Evolutionary conservation across 202 grass and related monocot genomes (phyloP).

Genomic region (Musa balbisiana): DNA sequence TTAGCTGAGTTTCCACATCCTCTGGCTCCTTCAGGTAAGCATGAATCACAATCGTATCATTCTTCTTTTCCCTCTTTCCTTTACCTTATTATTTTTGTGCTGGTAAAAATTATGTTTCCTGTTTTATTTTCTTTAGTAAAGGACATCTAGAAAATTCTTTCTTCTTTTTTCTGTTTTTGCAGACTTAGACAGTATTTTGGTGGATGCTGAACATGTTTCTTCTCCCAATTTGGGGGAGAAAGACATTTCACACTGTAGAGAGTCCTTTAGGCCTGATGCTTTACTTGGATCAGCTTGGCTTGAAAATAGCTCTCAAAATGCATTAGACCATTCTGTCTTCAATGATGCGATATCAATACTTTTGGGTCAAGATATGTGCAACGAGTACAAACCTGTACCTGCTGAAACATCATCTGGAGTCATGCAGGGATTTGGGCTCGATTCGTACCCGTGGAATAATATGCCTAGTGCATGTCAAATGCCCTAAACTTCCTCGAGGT

Average conservation of each 20-base stretch:
- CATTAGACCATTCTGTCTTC: slow-evolving; percentile 39
- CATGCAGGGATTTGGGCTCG: slow-evolving; percentile 20
- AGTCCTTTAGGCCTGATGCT: slow-evolving; percentile 53
- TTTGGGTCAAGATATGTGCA: slow-evolving; percentile 45
- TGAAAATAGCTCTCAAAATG: slow-evolving; percentile 33
- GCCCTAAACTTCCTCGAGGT: slow-evolving; percentile 44
- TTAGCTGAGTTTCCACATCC: slow-evolving; percentile 53
- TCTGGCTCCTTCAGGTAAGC: slow-evolving; percentile 50
- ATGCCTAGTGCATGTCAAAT: slow-evolving; percentile 59
- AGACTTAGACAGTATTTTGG: slow-evolving; percentile 39
- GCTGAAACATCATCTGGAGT: slow-evolving; percentile 16
- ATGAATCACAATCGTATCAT: not conserved
- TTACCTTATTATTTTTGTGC: too few species aligned
- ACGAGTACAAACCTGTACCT: slow-evolving; percentile 31
- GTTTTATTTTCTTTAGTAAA: not conserved
- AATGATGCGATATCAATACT: slow-evolving; percentile 58
- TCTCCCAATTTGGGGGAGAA: slow-evolving; percentile 25
- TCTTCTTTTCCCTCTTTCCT: not conserved
- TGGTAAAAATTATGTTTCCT: not conserved
- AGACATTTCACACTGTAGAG: slow-evolving; percentile 37
- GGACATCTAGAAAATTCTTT: not conserved
- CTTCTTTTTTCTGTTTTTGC: slow-evolving; percentile 6
- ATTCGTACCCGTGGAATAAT: slow-evolving; percentile 51
- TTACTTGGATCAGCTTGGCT: slow-evolving; percentile 40
- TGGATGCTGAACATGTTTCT: slow-evolving; percentile 31